A percentile compares a stretch with the other conserved stretches of the same genome.
phyloP scores from a whole-genome alignment of 495 filamentous ascomycete species.

The Penicillium macrosclerotiorum region DNA sequence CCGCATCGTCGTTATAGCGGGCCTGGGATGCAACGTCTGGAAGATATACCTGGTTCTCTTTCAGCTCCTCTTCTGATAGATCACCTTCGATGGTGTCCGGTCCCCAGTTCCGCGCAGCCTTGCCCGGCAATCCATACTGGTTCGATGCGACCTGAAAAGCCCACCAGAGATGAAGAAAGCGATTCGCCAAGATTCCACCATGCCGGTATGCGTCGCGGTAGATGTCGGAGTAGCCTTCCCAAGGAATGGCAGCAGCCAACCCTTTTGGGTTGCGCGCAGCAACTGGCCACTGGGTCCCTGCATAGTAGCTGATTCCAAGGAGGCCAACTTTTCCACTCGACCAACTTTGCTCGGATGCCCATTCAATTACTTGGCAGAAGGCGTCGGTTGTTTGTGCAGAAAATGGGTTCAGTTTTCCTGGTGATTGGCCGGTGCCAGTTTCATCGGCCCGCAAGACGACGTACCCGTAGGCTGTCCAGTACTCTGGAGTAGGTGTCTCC shows the following conservation, averaged over 20 bases:
- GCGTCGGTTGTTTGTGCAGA: constrained; percentile 42
- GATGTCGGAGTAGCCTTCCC: constrained; percentile 62
- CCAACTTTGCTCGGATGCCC: constrained; percentile 55
- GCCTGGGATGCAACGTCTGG: constrained; percentile 53
- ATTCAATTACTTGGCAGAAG: constrained; percentile 54
- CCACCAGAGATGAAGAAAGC: constrained; percentile 64
- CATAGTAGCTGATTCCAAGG: constrained; percentile 57
- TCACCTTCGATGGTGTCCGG: constrained; percentile 62
- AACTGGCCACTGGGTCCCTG: constrained; percentile 9
- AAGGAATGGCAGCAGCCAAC: constrained; percentile 50
- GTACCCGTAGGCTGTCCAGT: constrained; percentile 53
- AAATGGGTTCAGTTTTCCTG: constrained; percentile 49
- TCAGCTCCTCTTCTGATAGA: constrained; percentile 51
- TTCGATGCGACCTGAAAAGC: constrained; percentile 56
- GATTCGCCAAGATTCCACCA: constrained; percentile 62
- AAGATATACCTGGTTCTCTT: constrained; percentile 59
- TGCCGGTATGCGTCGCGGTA: constrained; percentile 61
- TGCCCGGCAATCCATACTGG: constrained; percentile 57
- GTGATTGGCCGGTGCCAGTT: constrained; percentile 49
- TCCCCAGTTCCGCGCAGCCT: constrained; percentile 31
- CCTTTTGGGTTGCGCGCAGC: constrained; percentile 54
- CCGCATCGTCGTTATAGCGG: constrained; percentile 56
- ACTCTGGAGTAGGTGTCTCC: constrained; percentile 55
- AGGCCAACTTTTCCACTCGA: constrained; percentile 56
- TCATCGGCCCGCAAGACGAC: constrained; percentile 53